Conservation (phyloP, 345 rosid genomes). For the Hirschfeldia incana region DNA sequence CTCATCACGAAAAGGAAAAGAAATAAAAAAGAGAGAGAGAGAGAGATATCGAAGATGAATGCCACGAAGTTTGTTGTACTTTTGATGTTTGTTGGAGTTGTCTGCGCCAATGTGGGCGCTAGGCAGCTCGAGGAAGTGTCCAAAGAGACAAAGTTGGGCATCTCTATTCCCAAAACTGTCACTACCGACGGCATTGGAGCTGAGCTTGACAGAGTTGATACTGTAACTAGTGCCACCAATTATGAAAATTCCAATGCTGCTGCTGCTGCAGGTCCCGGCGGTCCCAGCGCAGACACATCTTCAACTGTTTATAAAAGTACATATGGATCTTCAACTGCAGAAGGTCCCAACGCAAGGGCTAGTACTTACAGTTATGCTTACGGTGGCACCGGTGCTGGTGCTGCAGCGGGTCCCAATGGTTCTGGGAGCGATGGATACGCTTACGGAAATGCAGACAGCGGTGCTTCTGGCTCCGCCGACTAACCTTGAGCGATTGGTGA, state of each 20-base stretch:
- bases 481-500: neutral
- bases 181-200: neutral
- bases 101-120: constrained; percentile 12
- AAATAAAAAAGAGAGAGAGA: neutral
- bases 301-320: neutral
- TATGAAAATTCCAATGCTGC: neutral
- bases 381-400: neutral
- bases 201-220: neutral
- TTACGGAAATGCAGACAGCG: neutral
- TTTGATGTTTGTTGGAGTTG: constrained; percentile 10
- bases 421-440: neutral
- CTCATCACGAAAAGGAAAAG: neutral
- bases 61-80: neutral
- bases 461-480: neutral
- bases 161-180: neutral
- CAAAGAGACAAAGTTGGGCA: neutral
- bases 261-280: neutral
- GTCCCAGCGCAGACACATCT: neutral
- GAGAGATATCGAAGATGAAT: constrained; percentile 2
- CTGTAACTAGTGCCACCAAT: neutral
- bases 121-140: neutral
- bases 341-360: neutral
- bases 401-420: neutral
- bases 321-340: neutral
- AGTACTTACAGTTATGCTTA: neutral